Conservation (phyloP, 2,329 filamentous ascomycete genomes). For the Chlorencoelia australis region DNA sequence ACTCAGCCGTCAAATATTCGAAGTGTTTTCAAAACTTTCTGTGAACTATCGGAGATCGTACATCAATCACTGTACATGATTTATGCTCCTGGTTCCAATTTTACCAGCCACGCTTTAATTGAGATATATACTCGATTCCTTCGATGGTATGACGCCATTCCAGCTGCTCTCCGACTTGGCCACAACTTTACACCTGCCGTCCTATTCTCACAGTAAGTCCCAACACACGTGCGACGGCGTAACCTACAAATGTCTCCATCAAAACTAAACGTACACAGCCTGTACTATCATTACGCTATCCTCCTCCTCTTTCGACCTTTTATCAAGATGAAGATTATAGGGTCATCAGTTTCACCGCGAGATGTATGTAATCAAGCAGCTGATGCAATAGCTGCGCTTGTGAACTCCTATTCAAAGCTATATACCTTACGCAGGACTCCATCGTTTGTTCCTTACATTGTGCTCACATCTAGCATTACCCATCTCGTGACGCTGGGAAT, state of each 20-base stretch:
- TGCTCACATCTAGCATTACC: conserved; percentile 20
- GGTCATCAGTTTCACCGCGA: conserved; percentile 20
- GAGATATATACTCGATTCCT: conserved; percentile 58
- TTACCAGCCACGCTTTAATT: conserved; percentile 54
- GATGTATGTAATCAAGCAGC: conserved; percentile 27
- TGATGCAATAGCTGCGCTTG: conserved; percentile 27
- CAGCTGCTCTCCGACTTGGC: conserved; percentile 51
- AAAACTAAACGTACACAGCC: conserved; percentile 32
- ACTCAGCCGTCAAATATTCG: conserved; percentile 58
- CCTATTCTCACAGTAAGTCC: conserved; percentile 60
- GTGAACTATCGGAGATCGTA: conserved; percentile 62
- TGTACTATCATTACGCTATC: conserved; percentile 64
- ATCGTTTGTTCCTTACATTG: conserved; percentile 26
- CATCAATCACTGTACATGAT: conserved; percentile 51
- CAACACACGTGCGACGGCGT: too few species aligned
- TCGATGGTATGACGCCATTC: conserved; percentile 61
- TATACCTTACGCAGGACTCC: conserved; percentile 26
- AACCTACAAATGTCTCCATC: neutral
- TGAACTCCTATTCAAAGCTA: conserved; percentile 24
- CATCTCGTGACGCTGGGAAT: conserved; percentile 21
- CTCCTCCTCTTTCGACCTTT: conserved; percentile 65
- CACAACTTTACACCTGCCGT: conserved; percentile 65
- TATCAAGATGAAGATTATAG: conserved; percentile 21
- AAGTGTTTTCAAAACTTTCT: conserved; percentile 58
- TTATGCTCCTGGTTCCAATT: conserved; percentile 57